Evolutionary conservation across 2,329 filamentous ascomycete genomes (phyloP).

Genomic region (Raffaelea deltoideospora): DNA sequence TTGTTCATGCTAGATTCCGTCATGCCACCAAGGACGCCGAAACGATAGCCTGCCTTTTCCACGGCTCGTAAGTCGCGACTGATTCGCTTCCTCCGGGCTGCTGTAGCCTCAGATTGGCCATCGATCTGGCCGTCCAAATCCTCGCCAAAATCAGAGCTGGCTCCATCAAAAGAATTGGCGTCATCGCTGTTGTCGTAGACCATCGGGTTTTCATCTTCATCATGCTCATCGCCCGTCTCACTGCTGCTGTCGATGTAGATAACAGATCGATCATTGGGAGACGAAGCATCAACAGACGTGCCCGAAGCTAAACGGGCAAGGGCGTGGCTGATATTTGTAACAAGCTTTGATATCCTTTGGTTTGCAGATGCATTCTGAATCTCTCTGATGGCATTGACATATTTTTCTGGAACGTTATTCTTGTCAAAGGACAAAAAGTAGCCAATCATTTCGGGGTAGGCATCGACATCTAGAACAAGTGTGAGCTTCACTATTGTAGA

Average conservation of each 20-base stretch:
- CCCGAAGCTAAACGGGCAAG: slow-evolving; percentile 10
- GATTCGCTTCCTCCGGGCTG: slow-evolving; percentile 16
- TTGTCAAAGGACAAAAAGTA: slow-evolving; percentile 29
- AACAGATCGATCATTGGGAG: background rate
- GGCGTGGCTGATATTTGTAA: background rate
- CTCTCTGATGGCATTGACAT: slow-evolving; percentile 5
- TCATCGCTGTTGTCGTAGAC: slow-evolving; percentile 14
- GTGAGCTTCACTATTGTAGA: background rate
- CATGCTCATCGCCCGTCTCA: background rate
- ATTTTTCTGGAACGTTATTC: slow-evolving; percentile 14
- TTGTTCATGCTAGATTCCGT: slow-evolving; percentile 22
- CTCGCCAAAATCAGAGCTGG: slow-evolving; percentile 6
- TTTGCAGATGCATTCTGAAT: background rate
- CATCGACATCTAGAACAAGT: slow-evolving; percentile 14
- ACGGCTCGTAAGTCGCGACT: slow-evolving; percentile 44
- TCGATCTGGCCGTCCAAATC: slow-evolving; percentile 2
- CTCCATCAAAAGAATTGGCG: slow-evolving; percentile 15
- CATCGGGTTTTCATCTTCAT: background rate
- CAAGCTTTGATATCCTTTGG: background rate
- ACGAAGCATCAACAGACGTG: background rate
- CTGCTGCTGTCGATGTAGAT: background rate
- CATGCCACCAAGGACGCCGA: slow-evolving; percentile 45
- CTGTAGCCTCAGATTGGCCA: background rate
- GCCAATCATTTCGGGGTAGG: slow-evolving; percentile 21
- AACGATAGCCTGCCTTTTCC: slow-evolving; percentile 51